Conservation (phyloP, 2,329 filamentous ascomycete genomes). For the Cladosporium cucumerinum region DNA sequence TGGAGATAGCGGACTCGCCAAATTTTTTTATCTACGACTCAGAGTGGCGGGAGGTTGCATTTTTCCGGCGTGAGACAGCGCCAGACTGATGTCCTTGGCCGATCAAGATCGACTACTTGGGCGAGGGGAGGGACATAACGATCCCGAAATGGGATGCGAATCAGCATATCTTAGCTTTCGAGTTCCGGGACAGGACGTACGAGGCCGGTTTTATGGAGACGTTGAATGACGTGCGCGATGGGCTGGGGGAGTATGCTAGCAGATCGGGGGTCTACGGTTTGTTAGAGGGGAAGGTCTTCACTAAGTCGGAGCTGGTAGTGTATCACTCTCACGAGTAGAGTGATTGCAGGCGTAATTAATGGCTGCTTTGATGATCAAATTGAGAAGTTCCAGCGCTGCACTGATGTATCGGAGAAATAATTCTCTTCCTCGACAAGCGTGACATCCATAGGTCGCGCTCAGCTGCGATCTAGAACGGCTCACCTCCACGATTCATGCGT, state of each 20-base stretch:
- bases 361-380: no score
- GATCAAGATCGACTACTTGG: background rate
- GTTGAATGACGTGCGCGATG: background rate
- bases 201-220: background rate
- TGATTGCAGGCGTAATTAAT: no score
- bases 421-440: no score
- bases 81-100: background rate
- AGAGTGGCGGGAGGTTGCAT: background rate
- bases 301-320: no score
- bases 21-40: background rate
- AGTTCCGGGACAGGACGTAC: background rate
- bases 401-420: no score
- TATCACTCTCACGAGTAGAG: no score
- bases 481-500: no score
- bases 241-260: background rate
- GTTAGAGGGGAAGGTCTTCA: no score
- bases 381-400: no score
- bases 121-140: background rate
- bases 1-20: background rate
- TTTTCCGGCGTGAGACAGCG: background rate
- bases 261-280: background rate
- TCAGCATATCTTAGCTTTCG: background rate
- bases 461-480: no score
- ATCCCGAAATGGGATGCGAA: background rate
- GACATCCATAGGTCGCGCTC: no score